Base-by-base conservation (phyloP, 2,329 filamentous ascomycete species). In the Nemania sp. region DNA sequence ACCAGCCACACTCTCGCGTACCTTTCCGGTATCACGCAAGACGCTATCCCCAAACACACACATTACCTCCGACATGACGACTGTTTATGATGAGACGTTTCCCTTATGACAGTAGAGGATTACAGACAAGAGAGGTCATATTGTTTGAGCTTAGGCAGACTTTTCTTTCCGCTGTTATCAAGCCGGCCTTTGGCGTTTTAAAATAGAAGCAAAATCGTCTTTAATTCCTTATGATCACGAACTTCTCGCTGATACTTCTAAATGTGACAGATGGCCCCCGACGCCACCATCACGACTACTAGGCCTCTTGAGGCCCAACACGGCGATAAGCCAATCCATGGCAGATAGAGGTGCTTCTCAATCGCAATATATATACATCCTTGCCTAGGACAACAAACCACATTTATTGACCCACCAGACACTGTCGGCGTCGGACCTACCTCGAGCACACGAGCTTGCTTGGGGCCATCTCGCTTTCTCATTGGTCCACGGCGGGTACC, bases 181-280 rank as follows among this genome's bases (percentile, higher is more conserved):
- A 51, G 54, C 51, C 52, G 46, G 43, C 42, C 49, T 48, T 39
- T 50, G 56, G 51, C 46, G 52, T 48, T 44, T 37, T 58, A 48
- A 64, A 56, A 66, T 66, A 68, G 57, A 65, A 60, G 54, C 59
- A 60, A 52, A 54, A 45, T 41, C 24, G 14, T 37, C 47, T 50
- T 54, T 55, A 24, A 56, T 52, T 63, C 52, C 53, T 49, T 59
- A 49, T 52, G 51, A 56, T 59, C 61, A 60, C 60, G 64, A 63
- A 60, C 45, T 24, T 51, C 34, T 59, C 66, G 71, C 75, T 77
- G 74, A 77, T 66, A 64, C 65, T 61, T 67, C 59, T 56, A 55
- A 51, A 64, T 71, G 68, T 73, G 70, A 72, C 69, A 78, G 75
- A 77, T 65, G 66, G 62, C 50, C 67, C 57, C 64, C 72, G 66